Conservation (phyloP, 2,329 filamentous ascomycete genomes). For the Fonsecaea pedrosoi region DNA sequence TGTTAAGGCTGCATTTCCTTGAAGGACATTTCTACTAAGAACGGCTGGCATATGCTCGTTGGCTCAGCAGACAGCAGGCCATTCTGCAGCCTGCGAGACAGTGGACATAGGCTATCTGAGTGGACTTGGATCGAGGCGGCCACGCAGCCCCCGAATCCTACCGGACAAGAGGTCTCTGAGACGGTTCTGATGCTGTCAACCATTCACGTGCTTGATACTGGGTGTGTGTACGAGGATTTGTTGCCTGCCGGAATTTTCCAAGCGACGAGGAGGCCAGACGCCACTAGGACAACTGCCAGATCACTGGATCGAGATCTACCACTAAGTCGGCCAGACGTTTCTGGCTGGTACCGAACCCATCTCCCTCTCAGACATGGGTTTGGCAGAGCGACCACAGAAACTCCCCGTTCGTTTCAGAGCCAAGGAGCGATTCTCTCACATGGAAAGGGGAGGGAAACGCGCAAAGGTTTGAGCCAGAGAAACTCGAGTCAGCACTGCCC, state of each 20-base stretch:
- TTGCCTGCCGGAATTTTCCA: neutral
- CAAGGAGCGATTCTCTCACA: neutral
- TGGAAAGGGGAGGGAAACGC: neutral
- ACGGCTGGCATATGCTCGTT: too few relatives aligned
- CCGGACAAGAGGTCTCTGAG: neutral
- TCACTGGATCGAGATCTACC: slow-evolving; percentile 6
- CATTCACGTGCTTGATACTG: neutral
- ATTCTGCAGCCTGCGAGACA: neutral
- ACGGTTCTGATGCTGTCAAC: neutral
- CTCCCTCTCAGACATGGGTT: neutral
- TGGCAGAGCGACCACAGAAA: neutral
- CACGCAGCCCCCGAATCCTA: neutral
- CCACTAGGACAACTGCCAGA: slow-evolving; percentile 1
- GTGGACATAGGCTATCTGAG: neutral
- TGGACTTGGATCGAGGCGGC: neutral
- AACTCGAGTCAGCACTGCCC: slow-evolving; percentile 2
- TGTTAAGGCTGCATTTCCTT: neutral
- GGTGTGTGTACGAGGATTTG: neutral
- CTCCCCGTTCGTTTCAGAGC: slow-evolving; percentile 4
- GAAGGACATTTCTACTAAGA: too few relatives aligned
- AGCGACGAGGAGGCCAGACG: neutral
- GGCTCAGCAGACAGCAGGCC: neutral
- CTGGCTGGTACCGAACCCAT: neutral
- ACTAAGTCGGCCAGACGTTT: neutral
- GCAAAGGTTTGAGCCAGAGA: neutral